Evolutionary conservation across 2,329 filamentous ascomycete species (phyloP), one percentile per base, ranked within the genome.

Genomic region (Penicillium occitanis): DNA sequence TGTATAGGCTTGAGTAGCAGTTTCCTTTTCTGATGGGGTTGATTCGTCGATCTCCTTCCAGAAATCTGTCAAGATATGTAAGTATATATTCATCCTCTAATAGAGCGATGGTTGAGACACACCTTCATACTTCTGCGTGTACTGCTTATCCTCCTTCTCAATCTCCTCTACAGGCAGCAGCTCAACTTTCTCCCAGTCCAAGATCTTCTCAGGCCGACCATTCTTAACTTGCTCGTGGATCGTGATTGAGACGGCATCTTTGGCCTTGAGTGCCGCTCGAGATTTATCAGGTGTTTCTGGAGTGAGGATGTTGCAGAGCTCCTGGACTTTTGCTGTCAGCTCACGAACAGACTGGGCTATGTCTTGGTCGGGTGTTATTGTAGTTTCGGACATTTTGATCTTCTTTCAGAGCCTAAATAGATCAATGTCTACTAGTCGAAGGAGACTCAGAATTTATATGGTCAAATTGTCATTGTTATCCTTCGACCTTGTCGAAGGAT

Each of bases 21-120:
- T 11, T 8, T 62, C 33, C 22, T 58, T 61, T 50, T 66, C 64
- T 5, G 35, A 42, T 22, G 30, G 19, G 19, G 50, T 66, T 5
- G 64, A 62, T 50, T 62, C 37, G 42, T 66, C 64, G 10, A 62
- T 42, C 2, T 66, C 40, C 51, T 66, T 66, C 59, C 59, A 66
- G 6, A 62, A 62, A 19, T 42, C 58, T 66, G 46, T 7, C 25
- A 30, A 55, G 6, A 17, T 35, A 19, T n/a, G 22, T 65, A 28
- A 40, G 46, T 17, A 65, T 35, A 37, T 46, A 57, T 11, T 19
- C 35, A 37, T 40, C 10, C 6, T 17, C 5, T 40, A 33, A 7
- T 13, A 59, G 42, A 30, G 33, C 25, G 28, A 28, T 14, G 22
- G n/a, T 51, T 42, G 46, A 42, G n/a, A 55, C 58, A 46, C 51